These are phyloP conservation scores for Clonostachys rhizophaga DNA, from an alignment of 2,329 filamentous ascomycete genomes.

Conservation along the genomic window DNA sequence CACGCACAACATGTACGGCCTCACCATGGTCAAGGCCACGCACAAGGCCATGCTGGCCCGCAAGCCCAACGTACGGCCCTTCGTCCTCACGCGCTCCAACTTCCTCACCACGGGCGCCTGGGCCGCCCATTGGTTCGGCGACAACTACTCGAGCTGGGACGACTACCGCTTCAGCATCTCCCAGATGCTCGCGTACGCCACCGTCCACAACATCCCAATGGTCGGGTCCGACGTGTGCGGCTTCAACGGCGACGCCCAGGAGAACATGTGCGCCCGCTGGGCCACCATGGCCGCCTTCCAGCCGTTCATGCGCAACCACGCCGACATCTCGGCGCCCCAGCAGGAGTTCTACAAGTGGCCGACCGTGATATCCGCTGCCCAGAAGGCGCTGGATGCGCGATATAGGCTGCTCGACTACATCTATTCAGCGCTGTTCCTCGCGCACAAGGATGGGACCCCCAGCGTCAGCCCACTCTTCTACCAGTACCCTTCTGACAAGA, in stretches of 20 bases:
- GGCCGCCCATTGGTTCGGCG: slow-evolving; percentile 53
- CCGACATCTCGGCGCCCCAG: slow-evolving; percentile 28
- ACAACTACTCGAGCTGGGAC: slow-evolving; percentile 50
- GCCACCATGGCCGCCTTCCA: slow-evolving; percentile 59
- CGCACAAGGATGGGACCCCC: slow-evolving; percentile 55
- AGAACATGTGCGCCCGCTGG: slow-evolving; percentile 62
- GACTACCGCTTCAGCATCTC: slow-evolving; percentile 38
- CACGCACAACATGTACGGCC: slow-evolving; percentile 68
- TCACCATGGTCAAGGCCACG: slow-evolving; percentile 57
- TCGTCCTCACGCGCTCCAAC: slow-evolving; percentile 68
- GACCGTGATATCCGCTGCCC: slow-evolving; percentile 53
- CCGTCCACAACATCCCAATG: slow-evolving; percentile 63
- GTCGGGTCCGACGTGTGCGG: slow-evolving; percentile 72
- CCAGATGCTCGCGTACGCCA: slow-evolving; percentile 17
- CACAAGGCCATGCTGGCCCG: slow-evolving; percentile 52
- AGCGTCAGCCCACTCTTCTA: slow-evolving; percentile 66
- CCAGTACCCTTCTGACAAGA: slow-evolving; percentile 47
- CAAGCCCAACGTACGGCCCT: slow-evolving; percentile 55
- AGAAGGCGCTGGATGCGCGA: slow-evolving; percentile 62
- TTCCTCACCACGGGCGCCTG: slow-evolving; percentile 46
- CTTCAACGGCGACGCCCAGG: slow-evolving; percentile 57
- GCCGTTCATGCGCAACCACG: slow-evolving; percentile 65
- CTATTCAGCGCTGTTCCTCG: slow-evolving; percentile 62
- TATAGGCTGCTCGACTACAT: slow-evolving; percentile 70
- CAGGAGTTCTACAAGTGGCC: slow-evolving; percentile 68